These are phyloP conservation scores for Podila epigama DNA, from an alignment of 192 early-diverging fungal species.

Conservation along the genomic window DNA sequence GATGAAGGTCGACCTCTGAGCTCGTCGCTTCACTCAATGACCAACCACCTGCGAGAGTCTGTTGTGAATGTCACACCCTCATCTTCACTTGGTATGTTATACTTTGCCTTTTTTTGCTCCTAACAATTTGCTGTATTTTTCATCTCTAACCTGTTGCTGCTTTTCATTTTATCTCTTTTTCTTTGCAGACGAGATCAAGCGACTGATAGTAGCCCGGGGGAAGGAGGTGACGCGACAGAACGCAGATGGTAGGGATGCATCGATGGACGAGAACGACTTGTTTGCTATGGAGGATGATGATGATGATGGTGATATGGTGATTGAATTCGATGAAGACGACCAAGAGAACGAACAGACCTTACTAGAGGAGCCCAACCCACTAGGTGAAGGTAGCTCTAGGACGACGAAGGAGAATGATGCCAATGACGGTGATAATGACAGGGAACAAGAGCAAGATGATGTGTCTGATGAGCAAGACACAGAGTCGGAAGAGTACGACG, in stretches of 20 bases:
- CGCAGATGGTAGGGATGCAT: background rate
- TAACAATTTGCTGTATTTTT: background rate
- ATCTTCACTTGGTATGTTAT: conserved; percentile 1
- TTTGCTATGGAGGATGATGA: background rate
- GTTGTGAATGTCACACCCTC: background rate
- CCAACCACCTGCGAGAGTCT: background rate
- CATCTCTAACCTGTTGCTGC: background rate
- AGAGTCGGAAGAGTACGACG: background rate
- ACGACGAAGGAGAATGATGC: background rate
- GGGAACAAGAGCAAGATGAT: background rate
- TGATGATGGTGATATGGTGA: background rate
- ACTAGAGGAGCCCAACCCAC: background rate
- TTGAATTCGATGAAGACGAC: background rate
- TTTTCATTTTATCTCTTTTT: background rate
- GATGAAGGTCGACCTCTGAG: background rate
- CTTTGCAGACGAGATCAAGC: conserved; percentile 9
- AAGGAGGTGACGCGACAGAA: background rate
- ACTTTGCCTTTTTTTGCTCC: background rate
- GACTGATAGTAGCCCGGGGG: conserved; percentile 14
- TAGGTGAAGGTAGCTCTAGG: too few relatives aligned
- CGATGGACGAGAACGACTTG: background rate
- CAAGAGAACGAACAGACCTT: background rate
- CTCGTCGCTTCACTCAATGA: background rate
- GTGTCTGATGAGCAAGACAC: background rate
- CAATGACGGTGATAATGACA: background rate